Evolutionary conservation across 78 protist genomes (phyloP).

Genomic region (Dictyostelium capitatum): DNA sequence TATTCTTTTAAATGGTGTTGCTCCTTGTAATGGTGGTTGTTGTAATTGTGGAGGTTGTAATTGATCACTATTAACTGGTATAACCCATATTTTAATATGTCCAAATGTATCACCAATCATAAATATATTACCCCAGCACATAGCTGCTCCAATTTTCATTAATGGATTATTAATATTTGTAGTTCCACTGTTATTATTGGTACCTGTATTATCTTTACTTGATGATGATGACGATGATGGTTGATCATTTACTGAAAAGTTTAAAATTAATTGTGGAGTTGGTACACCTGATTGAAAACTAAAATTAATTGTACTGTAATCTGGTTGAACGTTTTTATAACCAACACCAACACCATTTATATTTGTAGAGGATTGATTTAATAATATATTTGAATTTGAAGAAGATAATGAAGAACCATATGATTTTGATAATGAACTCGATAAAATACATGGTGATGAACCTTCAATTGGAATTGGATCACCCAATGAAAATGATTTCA

Average conservation of each 20-base stretch:
- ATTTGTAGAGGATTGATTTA: neutral
- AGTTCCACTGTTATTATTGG: neutral
- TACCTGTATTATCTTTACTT: neutral
- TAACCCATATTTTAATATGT: conserved; percentile 63
- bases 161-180: neutral
- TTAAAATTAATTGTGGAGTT: conserved; percentile 2
- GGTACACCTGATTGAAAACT: neutral
- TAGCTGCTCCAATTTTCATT: conserved; percentile 73
- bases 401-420: conserved; percentile 26
- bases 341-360: neutral
- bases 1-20: neutral
- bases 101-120: conserved; percentile 67
- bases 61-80: conserved; percentile 51
- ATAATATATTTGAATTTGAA: neutral
- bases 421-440: conserved; percentile 22
- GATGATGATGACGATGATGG: neutral
- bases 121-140: conserved; percentile 70
- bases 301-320: conserved; percentile 4
- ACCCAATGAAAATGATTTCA: conserved; percentile 64
- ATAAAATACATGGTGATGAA: conserved; percentile 37
- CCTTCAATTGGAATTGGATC: conserved; percentile 68
- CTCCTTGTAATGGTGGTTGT: neutral
- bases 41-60: neutral
- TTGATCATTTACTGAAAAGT: neutral
- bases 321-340: neutral